Conservation (phyloP, 2,329 filamentous ascomycete species). For the Pseudogymnoascus verrucosus region DNA sequence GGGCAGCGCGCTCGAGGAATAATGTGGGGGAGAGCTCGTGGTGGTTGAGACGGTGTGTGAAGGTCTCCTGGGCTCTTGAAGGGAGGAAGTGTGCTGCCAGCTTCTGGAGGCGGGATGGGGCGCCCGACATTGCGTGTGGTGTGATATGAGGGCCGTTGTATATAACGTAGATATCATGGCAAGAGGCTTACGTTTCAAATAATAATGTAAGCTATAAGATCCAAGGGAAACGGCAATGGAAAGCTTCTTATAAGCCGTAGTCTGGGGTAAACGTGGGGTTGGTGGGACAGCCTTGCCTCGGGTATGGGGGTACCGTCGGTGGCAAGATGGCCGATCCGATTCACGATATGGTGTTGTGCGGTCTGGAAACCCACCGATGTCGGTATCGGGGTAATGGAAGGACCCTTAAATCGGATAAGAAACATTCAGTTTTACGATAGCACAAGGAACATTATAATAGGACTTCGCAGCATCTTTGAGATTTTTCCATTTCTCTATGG, state of each 20-base stretch:
- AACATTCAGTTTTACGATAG: slow-evolving; percentile 1
- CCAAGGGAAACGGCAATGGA: neutral
- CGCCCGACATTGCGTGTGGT: slow-evolving; percentile 16
- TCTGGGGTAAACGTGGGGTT: slow-evolving; percentile 7
- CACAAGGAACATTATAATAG: slow-evolving; percentile 12
- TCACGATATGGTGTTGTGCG: neutral
- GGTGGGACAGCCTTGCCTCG: slow-evolving; percentile 3
- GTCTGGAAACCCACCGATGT: neutral
- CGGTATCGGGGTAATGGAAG: neutral
- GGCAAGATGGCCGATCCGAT: neutral
- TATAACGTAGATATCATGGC: neutral
- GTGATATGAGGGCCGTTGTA: neutral
- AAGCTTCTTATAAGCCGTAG: neutral
- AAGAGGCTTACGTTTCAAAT: neutral
- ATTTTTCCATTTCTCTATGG: slow-evolving; percentile 26
- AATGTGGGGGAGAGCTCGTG: slow-evolving; percentile 79
- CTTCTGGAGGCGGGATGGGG: slow-evolving; percentile 51
- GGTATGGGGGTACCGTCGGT: slow-evolving; percentile 2
- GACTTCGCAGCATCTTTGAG: slow-evolving; percentile 22
- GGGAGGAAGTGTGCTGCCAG: slow-evolving; percentile 45
- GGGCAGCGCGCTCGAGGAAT: slow-evolving; percentile 77
- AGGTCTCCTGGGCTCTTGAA: slow-evolving; percentile 26
- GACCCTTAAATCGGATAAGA: slow-evolving; percentile 4
- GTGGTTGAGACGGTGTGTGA: slow-evolving; percentile 38
- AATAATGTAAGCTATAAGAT: neutral